Percentiles rank a stretch among this genome's conserved stretches.
These are phyloP conservation scores for Butyriboletus loyo DNA, from an alignment of 768 basidiomycete genomes.

Conservation along the genomic window DNA sequence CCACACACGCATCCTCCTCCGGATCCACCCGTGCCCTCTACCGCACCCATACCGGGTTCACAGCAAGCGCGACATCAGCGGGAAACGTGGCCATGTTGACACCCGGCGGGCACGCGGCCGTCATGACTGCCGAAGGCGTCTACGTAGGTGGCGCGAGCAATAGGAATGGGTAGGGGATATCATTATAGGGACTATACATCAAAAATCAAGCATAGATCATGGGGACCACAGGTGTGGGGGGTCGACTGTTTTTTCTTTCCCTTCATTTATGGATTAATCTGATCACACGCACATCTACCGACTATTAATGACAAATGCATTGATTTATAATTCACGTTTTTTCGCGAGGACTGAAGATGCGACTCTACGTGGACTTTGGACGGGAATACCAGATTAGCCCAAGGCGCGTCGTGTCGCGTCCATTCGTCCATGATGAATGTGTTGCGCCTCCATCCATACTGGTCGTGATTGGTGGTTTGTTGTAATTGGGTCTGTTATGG, in stretches of 20 bases:
- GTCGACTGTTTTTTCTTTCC: not conserved
- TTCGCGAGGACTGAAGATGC: no score
- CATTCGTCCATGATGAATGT: no score
- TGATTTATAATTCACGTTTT: no score
- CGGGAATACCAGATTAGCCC: no score
- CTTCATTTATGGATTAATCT: conserved; percentile 28
- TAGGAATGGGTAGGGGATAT: not conserved
- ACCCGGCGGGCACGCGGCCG: conserved; percentile 28
- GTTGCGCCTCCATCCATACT: no score
- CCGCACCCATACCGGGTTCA: conserved; percentile 29
- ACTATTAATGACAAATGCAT: conserved; percentile 7
- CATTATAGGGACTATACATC: not conserved
- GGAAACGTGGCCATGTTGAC: conserved; percentile 34
- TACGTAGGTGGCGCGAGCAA: conserved; percentile 27
- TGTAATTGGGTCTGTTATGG: no score
- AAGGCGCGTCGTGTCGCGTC: no score
- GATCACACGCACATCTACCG: conserved; percentile 21
- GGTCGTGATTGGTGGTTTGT: no score
- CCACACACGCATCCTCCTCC: conserved; percentile 41
- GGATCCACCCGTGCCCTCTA: conserved; percentile 29
- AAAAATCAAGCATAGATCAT: no score
- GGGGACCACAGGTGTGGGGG: not conserved
- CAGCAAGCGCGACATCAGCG: conserved; percentile 20
- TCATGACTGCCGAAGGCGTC: conserved; percentile 33
- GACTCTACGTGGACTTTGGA: no score